Percentiles rank a stretch among this genome's conserved stretches.
Conservation (phyloP, 202 grass and related monocot species). For the Carex arenaria region DNA sequence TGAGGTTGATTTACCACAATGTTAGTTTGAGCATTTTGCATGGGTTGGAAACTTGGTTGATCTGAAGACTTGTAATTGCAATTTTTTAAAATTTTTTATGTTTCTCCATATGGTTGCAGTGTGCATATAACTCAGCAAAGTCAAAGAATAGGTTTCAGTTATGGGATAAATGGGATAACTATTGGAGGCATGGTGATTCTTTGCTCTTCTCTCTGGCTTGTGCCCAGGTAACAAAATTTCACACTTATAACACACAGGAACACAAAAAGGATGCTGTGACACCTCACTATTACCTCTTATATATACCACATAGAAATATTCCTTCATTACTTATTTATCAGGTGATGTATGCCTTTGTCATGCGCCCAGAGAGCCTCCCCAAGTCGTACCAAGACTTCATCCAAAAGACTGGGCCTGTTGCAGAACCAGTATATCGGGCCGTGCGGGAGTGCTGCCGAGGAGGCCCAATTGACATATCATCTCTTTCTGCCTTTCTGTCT, state of each 20-base stretch:
- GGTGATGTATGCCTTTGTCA: conserved; percentile 99
- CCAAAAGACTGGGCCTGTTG: conserved; percentile 93
- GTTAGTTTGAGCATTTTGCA: conserved; percentile 8
- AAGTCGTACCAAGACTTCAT: conserved; percentile 99
- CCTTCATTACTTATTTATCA: conserved; percentile 37
- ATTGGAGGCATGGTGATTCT: conserved; percentile 95
- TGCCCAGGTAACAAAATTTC: conserved; percentile 68
- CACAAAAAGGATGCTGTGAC: not conserved
- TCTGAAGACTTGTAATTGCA: not conserved
- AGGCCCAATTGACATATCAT: conserved; percentile 60
- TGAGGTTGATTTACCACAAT: not conserved
- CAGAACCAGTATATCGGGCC: conserved; percentile 69
- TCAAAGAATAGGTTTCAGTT: conserved; percentile 94
- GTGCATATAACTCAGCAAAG: conserved; percentile 97
- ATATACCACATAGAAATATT: conserved; percentile 6
- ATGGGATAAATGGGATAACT: conserved; percentile 94
- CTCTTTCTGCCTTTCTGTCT: conserved; percentile 59
- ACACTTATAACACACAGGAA: not conserved
- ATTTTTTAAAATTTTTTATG: conserved; percentile 15
- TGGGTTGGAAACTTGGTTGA: not conserved
- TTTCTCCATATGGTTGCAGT: conserved; percentile 43
- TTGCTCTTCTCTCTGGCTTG: conserved; percentile 92
- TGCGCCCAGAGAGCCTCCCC: conserved; percentile 96
- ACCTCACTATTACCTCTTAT: not conserved
- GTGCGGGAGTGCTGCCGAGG: conserved; percentile 87